Evolutionary conservation across 2,329 filamentous ascomycete genomes (phyloP), one percentile per base, ranked within the genome.

Genomic region (Aspergillus puulaauensis): DNA sequence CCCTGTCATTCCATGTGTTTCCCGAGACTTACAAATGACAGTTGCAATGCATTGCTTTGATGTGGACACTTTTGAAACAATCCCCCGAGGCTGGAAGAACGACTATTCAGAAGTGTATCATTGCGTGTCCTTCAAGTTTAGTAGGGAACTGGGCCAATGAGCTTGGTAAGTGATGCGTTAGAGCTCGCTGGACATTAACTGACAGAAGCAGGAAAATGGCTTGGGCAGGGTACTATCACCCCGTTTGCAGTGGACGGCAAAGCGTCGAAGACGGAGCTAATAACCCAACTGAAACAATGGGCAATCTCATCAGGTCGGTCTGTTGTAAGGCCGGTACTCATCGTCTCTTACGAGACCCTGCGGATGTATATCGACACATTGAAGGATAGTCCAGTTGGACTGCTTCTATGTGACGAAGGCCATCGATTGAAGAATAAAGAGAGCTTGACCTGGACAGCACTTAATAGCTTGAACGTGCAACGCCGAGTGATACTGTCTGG

Each of bases 131-230:
- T 0, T 96, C 95, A 2, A 98, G 92, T 83, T 79, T 99, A 73
- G 95, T 99, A 33, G 88, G 91, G 63, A 99, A 99, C 68, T 99
- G 95, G 95, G 95, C 93, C 46, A 98, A 98, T 69, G 95, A 99
- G 75, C 78, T 99, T 46, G 75, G 75, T 79, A 68, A 59, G 70
- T 59, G 15, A 54, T 35, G 15, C 8, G 35, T 14, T 24, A n/a
- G 12, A n/a, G 14, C 41, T 23, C 33, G 43, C 31, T 4, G 41
- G 4, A 37, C 12, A 46, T 44, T 43, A 54, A 50, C 65, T 73
- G 58, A 73, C 46, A 21, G 44, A 49, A 54, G 23, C 54, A 71
- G 86, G 89, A 5, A 99, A 99, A 79, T 99, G 95, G 95, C 86
- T 99, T 39, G 95, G 95, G 31, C 86, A 90, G 63, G 93, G 95